These are phyloP conservation scores for Metschnikowia baotianmanensis DNA, from an alignment of 805 yeast species.

Conservation along the genomic window DNA sequence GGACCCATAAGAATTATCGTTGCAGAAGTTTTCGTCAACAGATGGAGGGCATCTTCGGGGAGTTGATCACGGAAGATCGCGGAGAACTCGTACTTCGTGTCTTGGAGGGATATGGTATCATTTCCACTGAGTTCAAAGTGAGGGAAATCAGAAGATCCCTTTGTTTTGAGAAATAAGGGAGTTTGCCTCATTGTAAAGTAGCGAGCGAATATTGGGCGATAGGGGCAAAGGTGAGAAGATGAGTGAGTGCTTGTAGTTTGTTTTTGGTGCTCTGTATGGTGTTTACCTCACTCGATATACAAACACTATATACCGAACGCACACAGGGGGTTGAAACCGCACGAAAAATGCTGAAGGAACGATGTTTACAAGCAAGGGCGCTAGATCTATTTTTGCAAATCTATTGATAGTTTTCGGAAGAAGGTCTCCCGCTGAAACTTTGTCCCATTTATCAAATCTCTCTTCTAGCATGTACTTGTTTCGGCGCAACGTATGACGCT, in stretches of 20 bases:
- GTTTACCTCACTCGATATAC: not conserved
- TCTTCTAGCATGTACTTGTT: too few species aligned
- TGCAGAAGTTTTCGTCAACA: constrained; percentile 8
- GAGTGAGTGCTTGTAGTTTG: not conserved
- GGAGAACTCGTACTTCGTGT: constrained; percentile 22
- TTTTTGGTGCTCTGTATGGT: not conserved
- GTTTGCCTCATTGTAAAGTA: not conserved
- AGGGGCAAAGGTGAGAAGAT: not conserved
- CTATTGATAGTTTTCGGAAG: too few species aligned
- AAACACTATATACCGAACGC: not conserved
- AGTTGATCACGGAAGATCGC: constrained; percentile 15
- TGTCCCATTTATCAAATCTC: too few species aligned
- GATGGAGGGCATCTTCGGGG: constrained; percentile 4
- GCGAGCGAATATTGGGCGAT: not conserved
- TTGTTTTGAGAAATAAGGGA: constrained; percentile 29
- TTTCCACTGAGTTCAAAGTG: constrained; percentile 13
- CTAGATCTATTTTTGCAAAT: too few species aligned
- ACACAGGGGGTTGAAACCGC: not conserved
- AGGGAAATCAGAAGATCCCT: constrained; percentile 14
- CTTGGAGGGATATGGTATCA: constrained; percentile 21
- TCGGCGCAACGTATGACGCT: too few species aligned
- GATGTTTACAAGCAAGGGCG: too few species aligned
- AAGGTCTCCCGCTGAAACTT: too few species aligned
- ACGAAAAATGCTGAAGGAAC: too few species aligned
- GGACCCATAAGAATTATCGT: constrained; percentile 16